Base-by-base conservation (phyloP, 2,329 filamentous ascomycete species). In the Lecanicillium sp. region DNA sequence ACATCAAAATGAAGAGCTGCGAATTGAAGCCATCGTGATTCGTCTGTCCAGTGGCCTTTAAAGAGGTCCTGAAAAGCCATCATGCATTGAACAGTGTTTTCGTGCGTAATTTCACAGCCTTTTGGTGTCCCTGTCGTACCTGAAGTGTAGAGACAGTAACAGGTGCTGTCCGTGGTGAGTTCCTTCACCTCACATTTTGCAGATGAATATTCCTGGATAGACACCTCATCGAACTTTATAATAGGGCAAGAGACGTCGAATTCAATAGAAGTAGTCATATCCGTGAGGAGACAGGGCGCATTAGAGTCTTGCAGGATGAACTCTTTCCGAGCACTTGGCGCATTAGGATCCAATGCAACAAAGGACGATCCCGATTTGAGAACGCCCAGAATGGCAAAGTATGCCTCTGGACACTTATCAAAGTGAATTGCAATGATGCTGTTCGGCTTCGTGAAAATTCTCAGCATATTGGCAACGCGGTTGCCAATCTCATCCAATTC, bases 1-100 rank as follows among this genome's bases (percentile, higher is more conserved):
- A 96, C 89, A 51, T 96, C 90, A 44, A 96, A 96, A 58, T 95
- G 90, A 41, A 95, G 87, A 0, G 87, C 89, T 2, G 90, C 90
- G 54, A 96, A 96, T 54, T 96, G 90, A 1, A 96, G 68, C 82
- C 87, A 96, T 42, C 84, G 77, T 0, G 88, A 94, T 0, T 73
- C 55, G 0, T 68, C 51, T 29, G 83, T 72, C 85, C 87, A 94
- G 50, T 87, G 83, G 0, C 73, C 78, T 5, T 62, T 60, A 53
- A 96, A 95, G 0, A 96, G 69, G 20, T 79, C 67, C 50, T 87
- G 81, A 56, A 96, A 96, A 0, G 88, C 80, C 39, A 90, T 74
- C 77, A 96, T 87, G 18, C 87, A 87, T 56, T 96, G 89, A 0
- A 94, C 84, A 0, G 84, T 78, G 56, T 94, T 96, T 37, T 87